These are phyloP conservation scores for Hericium alpestre DNA, from an alignment of 768 basidiomycete species.

Conservation along the genomic window DNA sequence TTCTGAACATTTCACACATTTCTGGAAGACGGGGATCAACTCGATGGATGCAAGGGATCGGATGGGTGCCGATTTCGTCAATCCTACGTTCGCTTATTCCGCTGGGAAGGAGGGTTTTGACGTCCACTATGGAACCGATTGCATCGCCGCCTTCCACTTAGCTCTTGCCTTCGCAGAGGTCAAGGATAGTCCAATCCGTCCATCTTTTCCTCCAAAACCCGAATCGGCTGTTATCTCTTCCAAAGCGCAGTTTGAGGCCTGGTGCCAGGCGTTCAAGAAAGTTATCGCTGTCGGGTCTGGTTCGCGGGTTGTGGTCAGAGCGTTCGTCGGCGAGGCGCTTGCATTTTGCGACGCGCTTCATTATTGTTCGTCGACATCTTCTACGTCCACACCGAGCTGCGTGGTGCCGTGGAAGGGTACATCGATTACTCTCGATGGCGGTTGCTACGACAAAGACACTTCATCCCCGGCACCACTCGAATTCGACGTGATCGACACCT, in stretches of 20 bases:
- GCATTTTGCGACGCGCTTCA: constrained; percentile 21
- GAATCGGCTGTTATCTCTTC: constrained; percentile 18
- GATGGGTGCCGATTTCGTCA: constrained; percentile 22
- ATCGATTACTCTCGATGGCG: constrained; percentile 21
- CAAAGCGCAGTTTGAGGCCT: constrained; percentile 25
- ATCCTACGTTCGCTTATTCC: constrained; percentile 39
- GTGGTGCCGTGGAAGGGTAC: constrained; percentile 25
- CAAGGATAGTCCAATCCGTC: neutral
- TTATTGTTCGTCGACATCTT: constrained; percentile 2
- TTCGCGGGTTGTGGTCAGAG: constrained; percentile 22
- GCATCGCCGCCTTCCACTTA: constrained; percentile 31
- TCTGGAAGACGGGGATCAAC: constrained; percentile 34
- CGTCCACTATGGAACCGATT: constrained; percentile 37
- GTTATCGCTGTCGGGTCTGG: constrained; percentile 5
- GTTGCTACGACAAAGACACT: constrained; percentile 20
- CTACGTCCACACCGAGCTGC: constrained; percentile 18
- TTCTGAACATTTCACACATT: constrained; percentile 20
- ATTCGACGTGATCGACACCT: constrained; percentile 41
- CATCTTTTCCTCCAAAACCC: constrained; percentile 1
- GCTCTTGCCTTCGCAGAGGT: constrained; percentile 19
- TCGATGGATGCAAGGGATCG: constrained; percentile 13
- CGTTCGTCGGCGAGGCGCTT: constrained; percentile 31
- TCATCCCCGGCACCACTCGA: constrained; percentile 18
- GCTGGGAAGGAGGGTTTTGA: constrained; percentile 26
- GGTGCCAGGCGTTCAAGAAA: constrained; percentile 22